Base-by-base conservation (phyloP, 2,329 filamentous ascomycete species). In the Thermochaetoides dissita region DNA sequence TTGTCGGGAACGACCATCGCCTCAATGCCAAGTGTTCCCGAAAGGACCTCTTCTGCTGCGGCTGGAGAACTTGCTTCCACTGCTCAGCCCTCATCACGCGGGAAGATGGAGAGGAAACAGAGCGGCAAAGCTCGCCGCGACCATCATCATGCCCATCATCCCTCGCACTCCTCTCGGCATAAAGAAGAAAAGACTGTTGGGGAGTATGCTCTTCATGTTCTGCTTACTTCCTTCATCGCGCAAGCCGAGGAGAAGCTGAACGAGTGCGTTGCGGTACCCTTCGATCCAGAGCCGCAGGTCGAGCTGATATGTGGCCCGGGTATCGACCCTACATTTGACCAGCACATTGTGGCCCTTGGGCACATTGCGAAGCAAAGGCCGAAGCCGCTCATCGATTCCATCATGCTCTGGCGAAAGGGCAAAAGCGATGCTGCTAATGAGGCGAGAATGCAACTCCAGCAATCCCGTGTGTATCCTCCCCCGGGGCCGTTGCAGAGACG, bases 331-430 rank as follows among this genome's bases (percentile, higher is more conserved):
- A 78, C 76, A 8, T 98, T 98, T 57, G 91, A 98, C 60, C 89
- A 96, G 63, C 76, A 94, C 54, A 93, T 98, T 49, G 79, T 81
- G 29, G 91, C 93, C 10, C 71, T 98, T 34, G 91, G 91, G 3
- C 89, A 96, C 58, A 94, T 98, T 55, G 86, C 89, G 41, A 84
- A 86, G 45, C 83, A 88, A 51, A 94, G 93, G 57, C 93, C 93
- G 6, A 96, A 94, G 58, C 84, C 87, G 6, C 65, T 98, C 40
- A 95, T 98, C 55, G 91, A 98, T 61, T 88, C 85, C 12, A 87
- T 98, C 60, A 98, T 98, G 85, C 74, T 94, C 30, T 98, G 91
- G 91, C 79, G 91, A 43, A 96, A 95, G 62, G 84, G 78, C 50
- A 96, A 96, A 65, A 94, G 87, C 50, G 89, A 96, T 61, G 79